Conservation (phyloP, 2,329 filamentous ascomycete genomes). For the Hymenoscyphus fraxineus region DNA sequence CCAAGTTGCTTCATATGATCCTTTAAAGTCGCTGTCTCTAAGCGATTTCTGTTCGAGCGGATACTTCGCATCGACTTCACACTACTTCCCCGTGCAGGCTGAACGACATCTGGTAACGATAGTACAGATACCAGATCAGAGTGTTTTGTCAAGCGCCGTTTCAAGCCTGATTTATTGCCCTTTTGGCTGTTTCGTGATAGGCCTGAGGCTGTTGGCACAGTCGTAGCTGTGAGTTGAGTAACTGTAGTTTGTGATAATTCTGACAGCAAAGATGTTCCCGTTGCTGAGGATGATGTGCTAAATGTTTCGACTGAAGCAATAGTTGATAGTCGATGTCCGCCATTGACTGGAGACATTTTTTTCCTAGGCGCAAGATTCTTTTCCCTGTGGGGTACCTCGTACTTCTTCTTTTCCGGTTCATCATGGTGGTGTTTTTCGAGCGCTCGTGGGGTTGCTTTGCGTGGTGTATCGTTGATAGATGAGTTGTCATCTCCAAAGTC, state of each 20-base stretch:
- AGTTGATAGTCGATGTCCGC: constrained; percentile 31
- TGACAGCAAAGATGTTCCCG: constrained; percentile 22
- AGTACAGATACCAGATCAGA: constrained; percentile 92
- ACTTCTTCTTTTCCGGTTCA: constrained; percentile 11
- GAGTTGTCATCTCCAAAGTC: constrained; percentile 12
- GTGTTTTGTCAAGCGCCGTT: constrained; percentile 77
- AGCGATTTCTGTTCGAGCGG: constrained; percentile 64
- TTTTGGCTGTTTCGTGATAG: constrained; percentile 30
- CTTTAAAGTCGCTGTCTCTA: constrained; percentile 64
- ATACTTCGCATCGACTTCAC: constrained; percentile 75
- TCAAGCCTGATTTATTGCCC: constrained; percentile 41
- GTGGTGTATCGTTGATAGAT: constrained; percentile 14
- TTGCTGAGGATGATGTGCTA: constrained; percentile 12
- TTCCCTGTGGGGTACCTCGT: constrained; percentile 16
- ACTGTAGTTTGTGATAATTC: constrained; percentile 39
- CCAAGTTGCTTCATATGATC: constrained; percentile 78
- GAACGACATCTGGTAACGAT: constrained; percentile 61
- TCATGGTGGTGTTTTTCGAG: not conserved
- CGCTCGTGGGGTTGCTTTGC: constrained; percentile 10
- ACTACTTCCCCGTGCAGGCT: constrained; percentile 59
- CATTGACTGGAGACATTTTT: constrained; percentile 25
- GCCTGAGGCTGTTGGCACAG: constrained; percentile 23
- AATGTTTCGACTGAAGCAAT: constrained; percentile 27
- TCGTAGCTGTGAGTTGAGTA: constrained; percentile 37
- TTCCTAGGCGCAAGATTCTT: constrained; percentile 19